phyloP scores from a whole-genome alignment of 2,329 filamentous ascomycete genomes.

The Penicillium sp. region DNA sequence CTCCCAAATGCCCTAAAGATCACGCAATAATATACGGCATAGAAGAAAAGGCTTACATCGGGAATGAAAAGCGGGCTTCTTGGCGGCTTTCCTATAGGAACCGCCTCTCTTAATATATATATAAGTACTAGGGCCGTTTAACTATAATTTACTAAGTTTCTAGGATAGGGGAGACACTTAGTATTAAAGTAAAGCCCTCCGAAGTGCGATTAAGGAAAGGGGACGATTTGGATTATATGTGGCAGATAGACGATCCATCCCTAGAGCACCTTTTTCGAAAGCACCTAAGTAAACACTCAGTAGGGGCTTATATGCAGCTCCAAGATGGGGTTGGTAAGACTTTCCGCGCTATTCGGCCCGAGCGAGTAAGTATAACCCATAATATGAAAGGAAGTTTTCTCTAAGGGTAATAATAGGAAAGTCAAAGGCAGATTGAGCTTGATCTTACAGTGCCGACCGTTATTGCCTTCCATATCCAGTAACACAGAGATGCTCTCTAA shows the following conservation, averaged over 20 bases:
- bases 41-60: background rate
- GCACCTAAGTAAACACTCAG: background rate
- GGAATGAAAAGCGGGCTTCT: background rate
- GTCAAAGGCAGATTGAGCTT: background rate
- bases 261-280: background rate
- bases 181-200: background rate
- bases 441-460: conserved; percentile 5
- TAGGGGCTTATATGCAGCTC: background rate
- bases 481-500: conserved; percentile 3
- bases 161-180: background rate
- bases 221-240: background rate
- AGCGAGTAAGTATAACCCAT: background rate
- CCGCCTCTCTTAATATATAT: background rate
- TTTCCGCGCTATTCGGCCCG: background rate
- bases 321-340: background rate
- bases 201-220: background rate
- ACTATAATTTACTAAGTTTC: background rate
- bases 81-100: background rate
- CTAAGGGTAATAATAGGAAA: background rate
- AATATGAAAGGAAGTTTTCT: background rate
- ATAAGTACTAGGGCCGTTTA: background rate
- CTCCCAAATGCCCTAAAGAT: background rate
- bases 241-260: background rate
- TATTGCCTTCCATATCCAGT: conserved; percentile 14
- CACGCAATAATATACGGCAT: background rate